Conservation (phyloP, 805 yeast genomes). For the Candida sakaeoensis region DNA sequence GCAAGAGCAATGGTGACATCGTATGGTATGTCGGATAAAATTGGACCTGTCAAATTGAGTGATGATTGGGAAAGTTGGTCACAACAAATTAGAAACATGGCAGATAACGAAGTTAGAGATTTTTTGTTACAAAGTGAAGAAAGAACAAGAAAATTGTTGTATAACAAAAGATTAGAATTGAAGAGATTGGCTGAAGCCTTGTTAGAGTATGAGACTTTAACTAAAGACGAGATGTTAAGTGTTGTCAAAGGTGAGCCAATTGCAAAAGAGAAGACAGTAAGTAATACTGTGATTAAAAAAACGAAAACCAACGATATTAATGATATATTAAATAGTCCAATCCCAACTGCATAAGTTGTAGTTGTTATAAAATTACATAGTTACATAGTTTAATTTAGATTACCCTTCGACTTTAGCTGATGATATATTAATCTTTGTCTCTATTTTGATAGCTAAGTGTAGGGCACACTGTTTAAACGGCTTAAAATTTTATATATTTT, state of each 20-base stretch:
- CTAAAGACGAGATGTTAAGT: slow-evolving; percentile 83
- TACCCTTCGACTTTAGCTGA: no score
- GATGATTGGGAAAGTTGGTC: slow-evolving; percentile 97
- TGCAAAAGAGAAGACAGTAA: slow-evolving; percentile 60
- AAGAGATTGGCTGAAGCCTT: slow-evolving; percentile 89
- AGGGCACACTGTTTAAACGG: no score
- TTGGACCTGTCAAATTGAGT: slow-evolving; percentile 87
- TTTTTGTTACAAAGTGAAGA: slow-evolving; percentile 71
- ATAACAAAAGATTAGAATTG: slow-evolving; percentile 63
- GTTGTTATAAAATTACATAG: background rate
- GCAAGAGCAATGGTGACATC: slow-evolving; percentile 97
- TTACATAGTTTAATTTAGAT: background rate
- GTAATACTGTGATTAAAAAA: slow-evolving; percentile 61
- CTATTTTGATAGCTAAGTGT: no score
- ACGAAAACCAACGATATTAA: slow-evolving; percentile 4
- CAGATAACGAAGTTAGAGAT: slow-evolving; percentile 86
- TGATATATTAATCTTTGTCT: no score
- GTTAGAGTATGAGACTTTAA: slow-evolving; percentile 91
- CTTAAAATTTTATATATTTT: no score
- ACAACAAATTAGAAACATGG: slow-evolving; percentile 77
- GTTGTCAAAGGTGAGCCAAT: slow-evolving; percentile 78
- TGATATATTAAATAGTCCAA: slow-evolving; percentile 10
- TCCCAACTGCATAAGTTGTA: slow-evolving; percentile 9
- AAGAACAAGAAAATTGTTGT: slow-evolving; percentile 69
- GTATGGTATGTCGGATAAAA: slow-evolving; percentile 91